Evolutionary conservation across 768 basidiomycete species (phyloP).

Genomic region (Lactarius sanguifluus): DNA sequence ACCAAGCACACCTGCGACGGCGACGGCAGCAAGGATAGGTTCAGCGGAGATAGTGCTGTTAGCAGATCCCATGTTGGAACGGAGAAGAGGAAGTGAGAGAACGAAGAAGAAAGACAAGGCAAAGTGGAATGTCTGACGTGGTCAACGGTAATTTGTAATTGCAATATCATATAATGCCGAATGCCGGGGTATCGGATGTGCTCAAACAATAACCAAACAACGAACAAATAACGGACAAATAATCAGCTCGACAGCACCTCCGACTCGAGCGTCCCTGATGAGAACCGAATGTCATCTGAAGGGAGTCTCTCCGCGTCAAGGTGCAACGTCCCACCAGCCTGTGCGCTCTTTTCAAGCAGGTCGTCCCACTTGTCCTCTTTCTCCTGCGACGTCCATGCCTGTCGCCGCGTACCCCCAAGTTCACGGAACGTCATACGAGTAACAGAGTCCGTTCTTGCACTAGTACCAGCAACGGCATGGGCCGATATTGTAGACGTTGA

Average conservation of each 20-base stretch:
- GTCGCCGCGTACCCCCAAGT: slow-evolving; percentile 39
- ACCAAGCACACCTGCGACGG: slow-evolving; percentile 44
- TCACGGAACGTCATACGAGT: slow-evolving; percentile 51
- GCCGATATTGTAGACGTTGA: not conserved
- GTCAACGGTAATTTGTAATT: not conserved
- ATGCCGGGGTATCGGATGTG: slow-evolving; percentile 1
- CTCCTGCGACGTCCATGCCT: slow-evolving; percentile 60
- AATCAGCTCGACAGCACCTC: slow-evolving; percentile 1
- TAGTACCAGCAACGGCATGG: not conserved
- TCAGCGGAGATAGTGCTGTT: slow-evolving; percentile 47
- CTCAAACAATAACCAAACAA: slow-evolving; percentile 1
- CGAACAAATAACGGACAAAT: not conserved
- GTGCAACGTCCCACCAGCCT: slow-evolving; percentile 73
- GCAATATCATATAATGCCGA: slow-evolving; percentile 2
- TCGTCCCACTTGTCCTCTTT: slow-evolving; percentile 74
- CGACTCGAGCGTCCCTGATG: slow-evolving; percentile 31
- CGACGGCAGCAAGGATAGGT: slow-evolving; percentile 39
- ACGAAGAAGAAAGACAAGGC: slow-evolving; percentile 1
- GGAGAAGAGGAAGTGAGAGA: slow-evolving; percentile 3
- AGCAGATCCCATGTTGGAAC: slow-evolving; percentile 44
- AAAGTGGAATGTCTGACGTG: not conserved
- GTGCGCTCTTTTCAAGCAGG: slow-evolving; percentile 60
- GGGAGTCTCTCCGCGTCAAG: slow-evolving; percentile 43
- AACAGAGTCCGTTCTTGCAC: slow-evolving; percentile 15
- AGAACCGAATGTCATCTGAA: slow-evolving; percentile 46